Conservation (phyloP, 2,329 filamentous ascomycete genomes). For the Fusarium siculi region DNA sequence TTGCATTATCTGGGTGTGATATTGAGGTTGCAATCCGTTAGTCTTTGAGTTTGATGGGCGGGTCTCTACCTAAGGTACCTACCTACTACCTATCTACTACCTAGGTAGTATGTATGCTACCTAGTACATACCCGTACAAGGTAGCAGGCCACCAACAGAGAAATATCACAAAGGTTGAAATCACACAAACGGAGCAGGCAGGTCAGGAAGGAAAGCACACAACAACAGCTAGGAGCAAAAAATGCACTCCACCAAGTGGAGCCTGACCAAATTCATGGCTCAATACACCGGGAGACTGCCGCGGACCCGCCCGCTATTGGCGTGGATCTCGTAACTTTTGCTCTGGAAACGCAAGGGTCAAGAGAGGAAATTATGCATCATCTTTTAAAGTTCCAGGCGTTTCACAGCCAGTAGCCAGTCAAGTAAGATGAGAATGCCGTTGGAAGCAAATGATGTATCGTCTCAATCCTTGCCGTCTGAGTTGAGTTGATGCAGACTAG, state of each 20-base stretch:
- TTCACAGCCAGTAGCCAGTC: background rate
- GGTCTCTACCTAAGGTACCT: background rate
- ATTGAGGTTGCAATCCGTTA: constrained; percentile 17
- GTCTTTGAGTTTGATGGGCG: background rate
- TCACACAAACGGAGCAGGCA: background rate
- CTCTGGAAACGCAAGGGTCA: constrained; percentile 11
- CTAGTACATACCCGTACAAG: no score
- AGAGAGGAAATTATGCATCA: constrained; percentile 11
- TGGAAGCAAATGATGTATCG: background rate
- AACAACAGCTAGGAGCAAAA: background rate
- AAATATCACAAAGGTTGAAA: constrained; percentile 7
- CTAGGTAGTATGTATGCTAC: no score
- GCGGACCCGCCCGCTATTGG: constrained; percentile 42
- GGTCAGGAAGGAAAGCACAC: constrained; percentile 5
- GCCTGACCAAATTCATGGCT: constrained; percentile 40
- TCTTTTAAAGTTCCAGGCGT: constrained; percentile 4
- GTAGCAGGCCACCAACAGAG: background rate
- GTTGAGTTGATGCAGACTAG: background rate
- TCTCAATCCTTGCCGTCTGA: constrained; percentile 6
- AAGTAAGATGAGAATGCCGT: constrained; percentile 1
- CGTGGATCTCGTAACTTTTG: constrained; percentile 30
- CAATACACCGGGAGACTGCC: constrained; percentile 43
- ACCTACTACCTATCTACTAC: no score
- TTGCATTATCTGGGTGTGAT: background rate
- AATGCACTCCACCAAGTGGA: constrained; percentile 45